These are phyloP conservation scores for Lodderomyces parapsilosis DNA, from an alignment of 1,139 yeast genomes.

Conservation along the genomic window DNA sequence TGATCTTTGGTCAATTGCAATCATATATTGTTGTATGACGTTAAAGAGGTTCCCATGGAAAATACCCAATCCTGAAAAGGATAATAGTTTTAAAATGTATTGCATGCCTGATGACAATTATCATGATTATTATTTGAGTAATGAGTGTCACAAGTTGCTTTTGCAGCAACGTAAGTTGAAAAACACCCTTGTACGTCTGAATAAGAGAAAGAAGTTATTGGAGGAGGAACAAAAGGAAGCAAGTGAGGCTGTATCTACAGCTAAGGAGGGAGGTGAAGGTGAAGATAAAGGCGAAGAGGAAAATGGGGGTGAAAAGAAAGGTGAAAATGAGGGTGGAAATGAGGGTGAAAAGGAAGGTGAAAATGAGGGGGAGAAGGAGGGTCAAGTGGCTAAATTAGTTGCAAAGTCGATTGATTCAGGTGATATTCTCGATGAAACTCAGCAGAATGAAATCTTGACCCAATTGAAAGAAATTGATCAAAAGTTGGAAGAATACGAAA, in stretches of 20 bases:
- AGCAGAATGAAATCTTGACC: conserved; percentile 29
- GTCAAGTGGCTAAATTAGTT: neutral
- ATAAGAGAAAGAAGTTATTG: conserved; percentile 35
- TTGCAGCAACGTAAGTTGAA: conserved; percentile 47
- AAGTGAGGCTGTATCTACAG: conserved; percentile 9
- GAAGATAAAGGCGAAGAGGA: conserved; percentile 2
- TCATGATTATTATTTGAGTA: conserved; percentile 52
- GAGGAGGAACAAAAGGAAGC: conserved; percentile 13
- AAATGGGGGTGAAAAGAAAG: conserved; percentile 13
- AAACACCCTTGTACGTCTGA: conserved; percentile 43
- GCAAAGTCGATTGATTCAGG: neutral
- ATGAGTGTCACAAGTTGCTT: conserved; percentile 48
- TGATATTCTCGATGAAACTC: conserved; percentile 36
- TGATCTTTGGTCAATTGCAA: conserved; percentile 94
- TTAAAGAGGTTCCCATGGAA: conserved; percentile 97
- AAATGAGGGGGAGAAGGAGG: conserved; percentile 1
- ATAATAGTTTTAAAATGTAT: conserved; percentile 70
- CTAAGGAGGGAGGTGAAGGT: neutral
- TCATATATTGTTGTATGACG: conserved; percentile 94
- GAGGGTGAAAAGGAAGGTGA: neutral
- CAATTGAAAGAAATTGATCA: conserved; percentile 39
- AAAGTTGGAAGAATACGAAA: conserved; percentile 39
- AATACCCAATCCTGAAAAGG: conserved; percentile 78
- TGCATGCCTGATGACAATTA: conserved; percentile 56
- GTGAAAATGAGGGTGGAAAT: conserved; percentile 11